phyloP scores from a whole-genome alignment of 768 basidiomycete genomes.

The Boletellus sp. region DNA sequence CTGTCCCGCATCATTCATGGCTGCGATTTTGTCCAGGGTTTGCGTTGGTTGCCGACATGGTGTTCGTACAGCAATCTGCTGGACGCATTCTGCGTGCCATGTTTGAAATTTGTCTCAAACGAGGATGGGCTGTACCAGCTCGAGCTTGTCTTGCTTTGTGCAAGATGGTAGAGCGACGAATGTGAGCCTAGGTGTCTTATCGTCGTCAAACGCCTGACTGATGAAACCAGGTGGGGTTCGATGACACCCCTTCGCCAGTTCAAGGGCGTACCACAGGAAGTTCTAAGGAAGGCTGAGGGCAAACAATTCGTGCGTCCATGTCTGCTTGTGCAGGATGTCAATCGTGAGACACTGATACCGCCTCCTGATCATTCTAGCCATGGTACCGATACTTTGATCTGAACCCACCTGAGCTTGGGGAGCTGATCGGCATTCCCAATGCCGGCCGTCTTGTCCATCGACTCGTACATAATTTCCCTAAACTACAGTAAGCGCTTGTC shows the following conservation, averaged over 20 bases:
- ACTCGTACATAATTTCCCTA: slow-evolving; percentile 94
- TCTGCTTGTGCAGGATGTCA: slow-evolving; percentile 10
- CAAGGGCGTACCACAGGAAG: slow-evolving; percentile 82
- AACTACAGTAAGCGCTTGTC: slow-evolving; percentile 62
- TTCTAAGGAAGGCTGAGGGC: slow-evolving; percentile 87
- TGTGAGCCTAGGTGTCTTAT: slow-evolving; percentile 43
- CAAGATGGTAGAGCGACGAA: slow-evolving; percentile 90
- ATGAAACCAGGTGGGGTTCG: slow-evolving; percentile 76
- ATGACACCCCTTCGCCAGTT: slow-evolving; percentile 98
- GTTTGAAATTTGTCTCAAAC: slow-evolving; percentile 95
- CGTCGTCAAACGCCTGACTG: background rate
- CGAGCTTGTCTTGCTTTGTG: slow-evolving; percentile 89
- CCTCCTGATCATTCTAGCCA: slow-evolving; percentile 44
- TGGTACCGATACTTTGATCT: slow-evolving; percentile 98
- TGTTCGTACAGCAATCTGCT: slow-evolving; percentile 96
- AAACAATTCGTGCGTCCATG: slow-evolving; percentile 86
- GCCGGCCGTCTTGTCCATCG: slow-evolving; percentile 90
- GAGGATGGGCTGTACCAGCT: slow-evolving; percentile 96
- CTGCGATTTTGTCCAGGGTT: slow-evolving; percentile 46
- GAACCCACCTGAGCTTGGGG: slow-evolving; percentile 87
- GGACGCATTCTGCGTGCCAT: slow-evolving; percentile 96
- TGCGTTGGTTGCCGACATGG: slow-evolving; percentile 86
- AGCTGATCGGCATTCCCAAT: slow-evolving; percentile 90
- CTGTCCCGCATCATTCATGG: background rate
- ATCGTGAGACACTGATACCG: background rate